phyloP scores from a whole-genome alignment of 495 filamentous ascomycete genomes.

The Rhypophila decipiens region DNA sequence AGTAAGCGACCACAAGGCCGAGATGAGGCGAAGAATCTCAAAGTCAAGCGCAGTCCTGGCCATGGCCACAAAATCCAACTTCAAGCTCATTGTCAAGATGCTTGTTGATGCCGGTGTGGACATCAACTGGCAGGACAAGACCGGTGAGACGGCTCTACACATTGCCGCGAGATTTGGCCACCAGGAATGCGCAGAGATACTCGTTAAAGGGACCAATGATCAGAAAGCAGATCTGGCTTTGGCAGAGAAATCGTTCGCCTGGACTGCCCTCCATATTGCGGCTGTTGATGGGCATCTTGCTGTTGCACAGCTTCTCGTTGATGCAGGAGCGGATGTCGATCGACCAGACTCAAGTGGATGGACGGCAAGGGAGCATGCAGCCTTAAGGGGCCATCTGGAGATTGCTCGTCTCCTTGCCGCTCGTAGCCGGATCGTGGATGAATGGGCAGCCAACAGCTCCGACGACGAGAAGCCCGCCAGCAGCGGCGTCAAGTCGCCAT shows the following conservation, averaged over 20 bases:
- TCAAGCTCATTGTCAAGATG: slow-evolving; percentile 71
- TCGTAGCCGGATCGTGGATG: slow-evolving; percentile 20
- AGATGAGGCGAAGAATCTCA: slow-evolving; percentile 59
- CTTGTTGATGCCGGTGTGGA: slow-evolving; percentile 88
- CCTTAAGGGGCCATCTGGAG: slow-evolving; percentile 74
- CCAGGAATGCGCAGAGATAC: slow-evolving; percentile 64
- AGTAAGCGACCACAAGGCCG: slow-evolving; percentile 49
- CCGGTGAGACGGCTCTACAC: slow-evolving; percentile 90
- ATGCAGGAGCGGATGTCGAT: slow-evolving; percentile 67
- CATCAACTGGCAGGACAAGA: slow-evolving; percentile 87
- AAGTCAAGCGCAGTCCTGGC: slow-evolving; percentile 88
- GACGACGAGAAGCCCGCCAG: slow-evolving; percentile 30
- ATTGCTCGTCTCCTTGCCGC: slow-evolving; percentile 63
- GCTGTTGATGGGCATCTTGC: slow-evolving; percentile 76
- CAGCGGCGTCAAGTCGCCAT: slow-evolving; percentile 37
- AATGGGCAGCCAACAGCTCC: slow-evolving; percentile 13
- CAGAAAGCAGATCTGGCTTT: slow-evolving; percentile 73
- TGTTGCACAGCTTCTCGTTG: slow-evolving; percentile 64
- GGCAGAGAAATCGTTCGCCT: slow-evolving; percentile 76
- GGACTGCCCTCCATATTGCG: slow-evolving; percentile 90
- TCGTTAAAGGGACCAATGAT: slow-evolving; percentile 60
- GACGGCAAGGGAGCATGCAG: slow-evolving; percentile 91
- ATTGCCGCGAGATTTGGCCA: slow-evolving; percentile 87
- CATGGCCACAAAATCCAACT: slow-evolving; percentile 80
- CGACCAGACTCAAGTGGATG: slow-evolving; percentile 80